A percentile compares a stretch with the other conserved stretches of the same genome.
phyloP scores from a whole-genome alignment of 371 early-diverging fungal species.

The Mucor plumbeus region DNA sequence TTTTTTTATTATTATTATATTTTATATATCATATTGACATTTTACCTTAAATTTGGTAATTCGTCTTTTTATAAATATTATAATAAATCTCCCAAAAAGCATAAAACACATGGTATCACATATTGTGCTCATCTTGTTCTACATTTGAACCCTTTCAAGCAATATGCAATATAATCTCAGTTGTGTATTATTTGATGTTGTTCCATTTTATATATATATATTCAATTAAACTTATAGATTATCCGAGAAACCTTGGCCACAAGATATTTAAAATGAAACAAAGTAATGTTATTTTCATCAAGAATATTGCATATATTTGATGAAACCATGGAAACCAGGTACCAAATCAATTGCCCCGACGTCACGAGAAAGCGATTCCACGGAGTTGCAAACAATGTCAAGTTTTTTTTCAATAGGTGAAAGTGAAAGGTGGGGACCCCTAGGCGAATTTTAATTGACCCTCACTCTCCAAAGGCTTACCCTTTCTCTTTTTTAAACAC shows the following conservation, averaged over 20 bases:
- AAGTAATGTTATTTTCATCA: too few species aligned
- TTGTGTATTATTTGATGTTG: neutral
- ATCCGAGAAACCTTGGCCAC: too few species aligned
- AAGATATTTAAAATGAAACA: too few species aligned
- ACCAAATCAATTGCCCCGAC: neutral
- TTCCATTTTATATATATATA: neutral
- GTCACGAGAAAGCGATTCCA: neutral
- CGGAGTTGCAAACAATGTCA: conserved; percentile 5
- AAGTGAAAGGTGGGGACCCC: conserved; percentile 20
- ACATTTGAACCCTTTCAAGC: neutral
- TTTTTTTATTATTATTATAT: too few species aligned
- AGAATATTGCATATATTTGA: too few species aligned
- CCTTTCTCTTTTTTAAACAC: neutral
- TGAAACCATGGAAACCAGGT: neutral
- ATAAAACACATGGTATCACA: conserved; percentile 4
- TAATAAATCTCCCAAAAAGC: neutral
- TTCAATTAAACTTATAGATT: too few species aligned
- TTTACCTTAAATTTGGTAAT: too few species aligned
- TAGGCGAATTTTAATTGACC: conserved; percentile 11
- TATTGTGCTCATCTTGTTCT: neutral
- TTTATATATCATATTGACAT: too few species aligned
- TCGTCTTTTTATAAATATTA: too few species aligned
- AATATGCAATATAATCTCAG: neutral
- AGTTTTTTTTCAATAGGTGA: neutral
- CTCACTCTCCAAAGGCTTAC: neutral